Percentiles rank a stretch among this genome's conserved stretches.
Conservation (phyloP, 345 rosid genomes). For the Camelina neglecta region DNA sequence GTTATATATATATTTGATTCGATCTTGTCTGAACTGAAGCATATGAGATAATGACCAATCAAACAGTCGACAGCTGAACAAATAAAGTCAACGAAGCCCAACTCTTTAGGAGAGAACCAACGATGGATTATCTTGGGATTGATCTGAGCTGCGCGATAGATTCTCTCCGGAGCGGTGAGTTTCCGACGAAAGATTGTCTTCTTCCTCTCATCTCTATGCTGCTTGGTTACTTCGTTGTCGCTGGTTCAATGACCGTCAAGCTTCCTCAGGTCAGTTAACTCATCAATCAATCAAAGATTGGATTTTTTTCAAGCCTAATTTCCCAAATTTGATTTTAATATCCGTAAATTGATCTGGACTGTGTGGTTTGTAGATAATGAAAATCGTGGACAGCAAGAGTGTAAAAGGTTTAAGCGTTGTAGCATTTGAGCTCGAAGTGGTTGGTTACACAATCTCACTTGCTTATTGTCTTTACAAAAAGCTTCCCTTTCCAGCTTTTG, state of each 20-base stretch:
- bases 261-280: conserved; percentile 75
- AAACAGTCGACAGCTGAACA: neutral
- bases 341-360: neutral
- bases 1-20: neutral
- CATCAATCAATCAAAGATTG: neutral
- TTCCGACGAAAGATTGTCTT: conserved; percentile 77
- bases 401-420: conserved; percentile 79
- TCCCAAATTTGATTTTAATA: no score
- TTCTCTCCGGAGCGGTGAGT: conserved; percentile 57
- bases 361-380: conserved; percentile 61
- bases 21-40: neutral
- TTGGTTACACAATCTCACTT: conserved; percentile 82
- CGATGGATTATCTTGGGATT: conserved; percentile 66
- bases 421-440: conserved; percentile 86
- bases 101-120: conserved; percentile 26
- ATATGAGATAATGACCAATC: neutral
- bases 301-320: neutral
- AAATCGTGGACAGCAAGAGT: conserved; percentile 71
- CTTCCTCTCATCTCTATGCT: conserved; percentile 85
- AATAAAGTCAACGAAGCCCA: conserved; percentile 2
- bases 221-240: conserved; percentile 87
- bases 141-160: conserved; percentile 66
- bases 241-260: conserved; percentile 91
- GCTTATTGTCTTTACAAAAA: conserved; percentile 83
- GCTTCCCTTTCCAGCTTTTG: conserved; percentile 90